Conservation (phyloP, 208 protist genomes). For the Herpetomonas tarakana region DNA sequence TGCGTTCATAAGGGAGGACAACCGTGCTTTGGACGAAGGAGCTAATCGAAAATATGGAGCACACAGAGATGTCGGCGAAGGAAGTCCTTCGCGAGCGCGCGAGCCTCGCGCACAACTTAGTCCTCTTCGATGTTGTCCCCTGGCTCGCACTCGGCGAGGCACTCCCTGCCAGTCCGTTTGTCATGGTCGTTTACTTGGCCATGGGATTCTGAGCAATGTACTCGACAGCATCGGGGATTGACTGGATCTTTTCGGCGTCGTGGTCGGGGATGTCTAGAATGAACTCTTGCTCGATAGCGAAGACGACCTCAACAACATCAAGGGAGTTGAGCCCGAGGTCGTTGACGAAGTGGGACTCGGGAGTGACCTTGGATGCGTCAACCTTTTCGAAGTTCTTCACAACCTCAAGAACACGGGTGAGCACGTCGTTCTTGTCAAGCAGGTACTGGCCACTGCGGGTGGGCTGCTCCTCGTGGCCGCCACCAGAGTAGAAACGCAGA, state of each 20-base stretch:
- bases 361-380: conserved; percentile 87
- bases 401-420: conserved; percentile 93
- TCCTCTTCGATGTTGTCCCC: too few species aligned
- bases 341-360: conserved; percentile 93
- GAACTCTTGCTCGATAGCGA: conserved; percentile 96
- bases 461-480: conserved; percentile 52
- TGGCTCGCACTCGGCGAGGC: too few species aligned
- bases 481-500: conserved; percentile 59
- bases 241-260: conserved; percentile 95
- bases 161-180: too few species aligned
- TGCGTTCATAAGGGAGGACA: too few species aligned
- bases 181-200: conserved; percentile 86
- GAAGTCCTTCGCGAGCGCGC: too few species aligned
- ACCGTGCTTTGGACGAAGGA: too few species aligned
- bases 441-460: conserved; percentile 85
- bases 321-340: conserved; percentile 95
- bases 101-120: too few species aligned
- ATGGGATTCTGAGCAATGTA: conserved; percentile 95
- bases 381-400: conserved; percentile 97
- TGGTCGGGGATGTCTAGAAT: conserved; percentile 96
- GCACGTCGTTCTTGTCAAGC: conserved; percentile 92
- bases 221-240: conserved; percentile 89
- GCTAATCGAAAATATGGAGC: too few species aligned
- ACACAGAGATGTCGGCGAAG: too few species aligned
- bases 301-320: conserved; percentile 95